phyloP scores from a whole-genome alignment of 257 asterid genomes.

The Petrea volubilis region DNA sequence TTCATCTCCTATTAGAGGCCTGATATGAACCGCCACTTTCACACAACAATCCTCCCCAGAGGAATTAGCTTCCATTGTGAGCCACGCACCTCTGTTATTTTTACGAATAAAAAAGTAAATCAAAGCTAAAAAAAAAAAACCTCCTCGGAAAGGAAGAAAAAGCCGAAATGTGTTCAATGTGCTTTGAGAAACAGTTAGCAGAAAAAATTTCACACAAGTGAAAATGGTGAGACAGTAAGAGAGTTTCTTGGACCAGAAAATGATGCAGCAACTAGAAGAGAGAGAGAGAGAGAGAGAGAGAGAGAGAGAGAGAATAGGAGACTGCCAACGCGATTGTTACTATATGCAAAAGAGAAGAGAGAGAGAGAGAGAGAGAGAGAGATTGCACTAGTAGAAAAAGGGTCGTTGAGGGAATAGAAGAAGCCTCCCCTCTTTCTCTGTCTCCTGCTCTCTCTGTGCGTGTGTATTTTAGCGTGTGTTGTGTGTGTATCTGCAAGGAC shows the following conservation, averaged over 20 bases:
- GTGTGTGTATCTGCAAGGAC: conserved; percentile 54
- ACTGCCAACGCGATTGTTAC: conserved; percentile 36
- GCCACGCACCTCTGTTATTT: background rate
- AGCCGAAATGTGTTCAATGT: conserved; percentile 31
- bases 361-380: conserved; percentile 17
- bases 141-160: conserved; percentile 12
- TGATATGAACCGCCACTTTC: conserved; percentile 91
- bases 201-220: conserved; percentile 27
- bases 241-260: conserved; percentile 50
- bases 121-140: conserved; percentile 13
- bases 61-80: conserved; percentile 62
- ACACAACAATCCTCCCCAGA: conserved; percentile 95
- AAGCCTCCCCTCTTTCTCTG: conserved; percentile 4
- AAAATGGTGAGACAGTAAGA: conserved; percentile 31
- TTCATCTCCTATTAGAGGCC: conserved; percentile 98
- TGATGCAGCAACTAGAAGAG: conserved; percentile 57
- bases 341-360: conserved; percentile 25
- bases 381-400: conserved; percentile 42
- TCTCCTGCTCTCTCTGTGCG: too few species aligned
- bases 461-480: conserved; percentile 30
- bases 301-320: conserved; percentile 39
- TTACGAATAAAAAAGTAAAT: conserved; percentile 9
- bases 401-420: conserved; percentile 72
- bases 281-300: conserved; percentile 39
- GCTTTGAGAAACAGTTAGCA: conserved; percentile 37